Conservation (phyloP, 768 basidiomycete genomes). For the Panaeolus papilionaceus region DNA sequence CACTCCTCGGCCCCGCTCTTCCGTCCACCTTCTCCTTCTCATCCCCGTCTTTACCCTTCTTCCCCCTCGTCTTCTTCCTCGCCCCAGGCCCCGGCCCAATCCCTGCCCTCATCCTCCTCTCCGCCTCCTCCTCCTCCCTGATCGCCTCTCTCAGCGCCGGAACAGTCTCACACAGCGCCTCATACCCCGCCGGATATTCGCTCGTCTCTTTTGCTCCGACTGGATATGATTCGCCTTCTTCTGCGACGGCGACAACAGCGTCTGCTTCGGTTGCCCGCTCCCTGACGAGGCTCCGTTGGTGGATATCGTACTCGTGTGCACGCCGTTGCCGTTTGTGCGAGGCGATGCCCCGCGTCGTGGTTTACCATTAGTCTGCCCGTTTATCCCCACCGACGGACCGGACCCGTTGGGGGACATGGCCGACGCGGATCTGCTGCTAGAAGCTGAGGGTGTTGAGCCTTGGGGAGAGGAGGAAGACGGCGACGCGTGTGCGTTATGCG, state of each 20-base stretch:
- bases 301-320: constrained; percentile 21
- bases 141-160: constrained; percentile 86
- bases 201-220: constrained; percentile 92
- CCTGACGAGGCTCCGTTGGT: constrained; percentile 18
- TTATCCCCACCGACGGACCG: not conserved
- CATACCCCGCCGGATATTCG: constrained; percentile 89
- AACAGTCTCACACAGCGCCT: constrained; percentile 83
- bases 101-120: constrained; percentile 29
- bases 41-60: constrained; percentile 58
- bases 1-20: constrained; percentile 87
- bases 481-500: constrained; percentile 25
- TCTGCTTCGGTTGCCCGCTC: constrained; percentile 37
- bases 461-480: constrained; percentile 25
- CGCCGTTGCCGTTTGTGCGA: constrained; percentile 20
- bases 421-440: constrained; percentile 5
- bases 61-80: constrained; percentile 39
- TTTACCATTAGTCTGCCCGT: not conserved
- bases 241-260: constrained; percentile 79
- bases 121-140: constrained; percentile 70
- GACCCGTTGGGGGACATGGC: not conserved
- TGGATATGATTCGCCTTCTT: constrained; percentile 96
- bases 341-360: constrained; percentile 10
- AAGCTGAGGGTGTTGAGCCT: constrained; percentile 1
- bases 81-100: constrained; percentile 23
- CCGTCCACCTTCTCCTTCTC: constrained; percentile 78